Percentiles rank a stretch among this genome's conserved stretches.
Conservation (phyloP, 129 eudicot species). For the Flaveria linearis region DNA sequence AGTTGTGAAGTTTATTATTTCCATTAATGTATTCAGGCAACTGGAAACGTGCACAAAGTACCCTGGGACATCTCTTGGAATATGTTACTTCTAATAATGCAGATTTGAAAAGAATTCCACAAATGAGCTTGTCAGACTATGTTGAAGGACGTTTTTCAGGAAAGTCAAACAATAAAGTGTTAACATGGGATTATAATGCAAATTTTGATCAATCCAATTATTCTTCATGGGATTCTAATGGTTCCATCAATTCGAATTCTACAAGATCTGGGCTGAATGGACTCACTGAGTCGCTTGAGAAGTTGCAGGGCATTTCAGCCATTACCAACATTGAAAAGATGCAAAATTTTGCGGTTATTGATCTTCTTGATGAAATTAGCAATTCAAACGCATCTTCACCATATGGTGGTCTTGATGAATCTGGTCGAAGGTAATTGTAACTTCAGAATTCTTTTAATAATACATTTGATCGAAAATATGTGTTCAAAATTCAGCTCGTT, state of each 20-base stretch:
- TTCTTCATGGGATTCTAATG: conserved; percentile 42
- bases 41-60: conserved; percentile 80
- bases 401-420: conserved; percentile 86
- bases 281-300: conserved; percentile 52
- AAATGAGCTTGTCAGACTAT: conserved; percentile 63
- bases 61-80: conserved; percentile 58
- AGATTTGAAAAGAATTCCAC: conserved; percentile 41
- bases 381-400: conserved; percentile 65
- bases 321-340: conserved; percentile 55
- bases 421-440: conserved; percentile 80
- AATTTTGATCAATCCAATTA: conserved; percentile 31
- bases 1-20: not conserved
- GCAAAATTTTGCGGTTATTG: conserved; percentile 65
- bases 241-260: conserved; percentile 41
- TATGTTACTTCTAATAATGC: conserved; percentile 40
- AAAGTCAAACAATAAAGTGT: conserved; percentile 41
- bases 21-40: conserved; percentile 53
- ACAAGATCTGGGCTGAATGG: conserved; percentile 52
- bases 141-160: conserved; percentile 54
- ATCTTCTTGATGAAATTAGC: conserved; percentile 82
- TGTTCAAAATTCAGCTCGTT: not conserved
- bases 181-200: conserved; percentile 56
- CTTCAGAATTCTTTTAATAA: not conserved
- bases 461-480: conserved; percentile 4
- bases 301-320: conserved; percentile 41